Evolutionary conservation across 148 eudicot species (phyloP).

Genomic region (Vaccinium corymbosum): DNA sequence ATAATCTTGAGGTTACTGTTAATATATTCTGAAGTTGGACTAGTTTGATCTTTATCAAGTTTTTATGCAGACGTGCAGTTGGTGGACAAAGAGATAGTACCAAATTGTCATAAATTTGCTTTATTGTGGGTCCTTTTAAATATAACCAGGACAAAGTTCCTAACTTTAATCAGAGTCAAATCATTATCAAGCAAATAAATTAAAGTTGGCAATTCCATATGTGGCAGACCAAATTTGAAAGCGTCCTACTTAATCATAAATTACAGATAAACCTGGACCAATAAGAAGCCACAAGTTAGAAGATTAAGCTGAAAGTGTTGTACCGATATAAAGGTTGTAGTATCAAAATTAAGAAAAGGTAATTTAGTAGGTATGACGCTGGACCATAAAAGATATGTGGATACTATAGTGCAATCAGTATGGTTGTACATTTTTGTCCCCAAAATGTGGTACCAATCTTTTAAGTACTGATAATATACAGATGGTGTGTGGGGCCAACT

Average conservation of each 20-base stretch:
- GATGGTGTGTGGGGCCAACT: too few relatives aligned
- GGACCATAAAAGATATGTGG: not conserved
- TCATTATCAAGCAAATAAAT: constrained; percentile 24
- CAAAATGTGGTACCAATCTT: too few relatives aligned
- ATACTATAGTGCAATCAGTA: constrained; percentile 1
- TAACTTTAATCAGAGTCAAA: constrained; percentile 30
- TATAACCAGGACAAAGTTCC: constrained; percentile 18
- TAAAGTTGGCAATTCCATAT: constrained; percentile 22
- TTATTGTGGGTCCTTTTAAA: constrained; percentile 29
- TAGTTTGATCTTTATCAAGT: constrained; percentile 10
- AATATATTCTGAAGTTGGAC: constrained; percentile 11
- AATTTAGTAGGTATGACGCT: not conserved
- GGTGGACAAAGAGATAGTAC: constrained; percentile 36
- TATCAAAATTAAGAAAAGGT: not conserved
- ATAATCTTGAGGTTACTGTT: constrained; percentile 15
- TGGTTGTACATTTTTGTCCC: not conserved
- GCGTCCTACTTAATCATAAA: not conserved
- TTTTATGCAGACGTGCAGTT: constrained; percentile 18
- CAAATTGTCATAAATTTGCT: constrained; percentile 23
- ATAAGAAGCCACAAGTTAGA: not conserved
- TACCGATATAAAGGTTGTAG: constrained; percentile 12
- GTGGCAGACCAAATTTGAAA: constrained; percentile 17
- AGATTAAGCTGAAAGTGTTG: constrained; percentile 16
- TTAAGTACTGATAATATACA: too few relatives aligned
- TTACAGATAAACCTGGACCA: constrained; percentile 11